Percentiles rank a stretch among this genome's conserved stretches.
Conservation (phyloP, 805 yeast species). For the Candida ficus region DNA sequence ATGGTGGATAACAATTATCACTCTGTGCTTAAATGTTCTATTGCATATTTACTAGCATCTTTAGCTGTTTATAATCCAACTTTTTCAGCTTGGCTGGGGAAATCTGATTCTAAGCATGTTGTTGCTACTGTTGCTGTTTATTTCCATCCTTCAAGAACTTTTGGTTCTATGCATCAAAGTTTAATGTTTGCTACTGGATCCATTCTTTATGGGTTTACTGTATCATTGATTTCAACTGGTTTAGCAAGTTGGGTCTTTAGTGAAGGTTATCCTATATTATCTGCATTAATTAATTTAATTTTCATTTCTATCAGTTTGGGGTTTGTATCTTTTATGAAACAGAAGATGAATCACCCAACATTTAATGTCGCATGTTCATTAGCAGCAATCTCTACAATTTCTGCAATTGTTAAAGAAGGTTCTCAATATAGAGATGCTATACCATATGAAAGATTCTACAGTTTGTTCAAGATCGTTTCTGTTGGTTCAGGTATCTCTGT, state of each 20-base stretch:
- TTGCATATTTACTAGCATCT: slow-evolving; percentile 73
- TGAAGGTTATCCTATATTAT: slow-evolving; percentile 40
- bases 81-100: slow-evolving; percentile 49
- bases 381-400: slow-evolving; percentile 65
- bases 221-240: slow-evolving; percentile 48
- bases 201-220: slow-evolving; percentile 45
- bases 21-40: slow-evolving; percentile 54
- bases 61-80: slow-evolving; percentile 58
- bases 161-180: slow-evolving; percentile 78
- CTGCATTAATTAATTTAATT: slow-evolving; percentile 49
- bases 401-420: slow-evolving; percentile 72
- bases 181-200: slow-evolving; percentile 54
- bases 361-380: slow-evolving; percentile 80
- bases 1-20: slow-evolving; percentile 10
- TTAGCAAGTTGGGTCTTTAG: slow-evolving; percentile 42
- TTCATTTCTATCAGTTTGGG: slow-evolving; percentile 56
- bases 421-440: slow-evolving; percentile 52
- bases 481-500: slow-evolving; percentile 58
- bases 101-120: slow-evolving; percentile 70
- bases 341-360: slow-evolving; percentile 56
- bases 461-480: slow-evolving; percentile 52
- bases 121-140: slow-evolving; percentile 81
- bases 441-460: slow-evolving; percentile 48
- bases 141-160: slow-evolving; percentile 76
- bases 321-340: slow-evolving; percentile 62